phyloP scores from a whole-genome alignment of 306 rosid species.

The Herpetospermum pedunculosum region DNA sequence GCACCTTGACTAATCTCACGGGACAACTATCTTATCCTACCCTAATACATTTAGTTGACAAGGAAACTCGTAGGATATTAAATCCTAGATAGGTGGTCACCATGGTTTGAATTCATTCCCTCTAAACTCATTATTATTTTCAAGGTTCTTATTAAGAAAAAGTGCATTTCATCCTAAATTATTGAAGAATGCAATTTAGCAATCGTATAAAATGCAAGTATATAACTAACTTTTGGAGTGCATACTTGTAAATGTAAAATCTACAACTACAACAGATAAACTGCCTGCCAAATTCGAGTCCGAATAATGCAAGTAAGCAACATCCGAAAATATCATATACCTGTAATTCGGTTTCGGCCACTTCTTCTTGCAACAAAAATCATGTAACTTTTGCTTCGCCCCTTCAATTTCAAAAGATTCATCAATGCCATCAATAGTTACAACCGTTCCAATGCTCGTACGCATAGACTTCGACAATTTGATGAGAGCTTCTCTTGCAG shows the following conservation, averaged over 20 bases:
- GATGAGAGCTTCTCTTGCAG: conserved; percentile 50
- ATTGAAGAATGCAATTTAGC: background rate
- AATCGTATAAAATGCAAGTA: background rate
- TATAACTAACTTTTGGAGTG: background rate
- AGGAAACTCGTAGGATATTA: no score
- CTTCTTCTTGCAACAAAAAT: conserved; percentile 40
- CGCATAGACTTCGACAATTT: conserved; percentile 19
- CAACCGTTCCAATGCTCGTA: background rate
- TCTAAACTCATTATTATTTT: no score
- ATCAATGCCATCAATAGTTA: conserved; percentile 4
- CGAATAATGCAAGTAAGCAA: background rate
- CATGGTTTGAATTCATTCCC: no score
- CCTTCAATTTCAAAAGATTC: conserved; percentile 34
- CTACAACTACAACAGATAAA: background rate
- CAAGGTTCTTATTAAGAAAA: no score
- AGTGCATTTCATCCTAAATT: background rate
- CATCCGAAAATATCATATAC: conserved; percentile 19
- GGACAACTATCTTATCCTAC: no score
- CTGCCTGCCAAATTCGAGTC: background rate
- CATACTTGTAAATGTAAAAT: background rate
- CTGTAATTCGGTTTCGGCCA: conserved; percentile 49
- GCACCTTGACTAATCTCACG: no score
- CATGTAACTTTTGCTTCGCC: conserved; percentile 44
- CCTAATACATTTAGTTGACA: no score
- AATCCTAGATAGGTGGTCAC: no score